Evolutionary conservation across 2,329 filamentous ascomycete genomes (phyloP).

Genomic region (Fusarium gaditjirri): DNA sequence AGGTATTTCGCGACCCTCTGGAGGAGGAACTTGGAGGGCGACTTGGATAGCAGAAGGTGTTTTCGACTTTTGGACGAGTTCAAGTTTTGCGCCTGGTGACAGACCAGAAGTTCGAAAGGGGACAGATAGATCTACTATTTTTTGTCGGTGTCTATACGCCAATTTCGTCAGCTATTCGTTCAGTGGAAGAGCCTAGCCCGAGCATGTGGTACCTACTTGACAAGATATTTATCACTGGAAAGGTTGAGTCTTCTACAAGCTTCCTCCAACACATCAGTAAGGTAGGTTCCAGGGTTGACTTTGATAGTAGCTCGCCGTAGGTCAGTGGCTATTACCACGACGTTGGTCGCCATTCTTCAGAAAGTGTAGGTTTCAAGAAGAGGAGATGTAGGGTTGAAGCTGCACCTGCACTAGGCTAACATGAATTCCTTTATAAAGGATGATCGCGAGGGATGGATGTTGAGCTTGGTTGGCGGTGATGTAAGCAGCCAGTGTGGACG

Average conservation of each 20-base stretch:
- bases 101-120: slow-evolving; percentile 87
- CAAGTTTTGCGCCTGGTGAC: slow-evolving; percentile 86
- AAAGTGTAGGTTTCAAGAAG: neutral
- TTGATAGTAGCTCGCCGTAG: slow-evolving; percentile 83
- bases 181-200: no score
- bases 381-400: neutral
- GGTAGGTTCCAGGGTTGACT: slow-evolving; percentile 80
- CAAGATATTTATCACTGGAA: slow-evolving; percentile 75
- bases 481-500: slow-evolving; percentile 24
- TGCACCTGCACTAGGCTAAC: neutral
- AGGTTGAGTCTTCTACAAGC: slow-evolving; percentile 86
- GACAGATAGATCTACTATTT: slow-evolving; percentile 84
- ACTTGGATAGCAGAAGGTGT: slow-evolving; percentile 88
- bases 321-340: slow-evolving; percentile 86
- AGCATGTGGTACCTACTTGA: slow-evolving; percentile 71
- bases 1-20: slow-evolving; percentile 71
- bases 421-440: neutral
- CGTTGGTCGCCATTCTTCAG: slow-evolving; percentile 79
- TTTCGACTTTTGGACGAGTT: slow-evolving; percentile 87
- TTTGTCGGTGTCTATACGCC: slow-evolving; percentile 78
- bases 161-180: neutral
- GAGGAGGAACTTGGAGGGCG: slow-evolving; percentile 83
- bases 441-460: slow-evolving; percentile 16
- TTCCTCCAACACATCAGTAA: slow-evolving; percentile 87
- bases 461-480: slow-evolving; percentile 32